Conservation (phyloP, 2,329 filamentous ascomycete species). For the Dothidotthia symphoricarpi region DNA sequence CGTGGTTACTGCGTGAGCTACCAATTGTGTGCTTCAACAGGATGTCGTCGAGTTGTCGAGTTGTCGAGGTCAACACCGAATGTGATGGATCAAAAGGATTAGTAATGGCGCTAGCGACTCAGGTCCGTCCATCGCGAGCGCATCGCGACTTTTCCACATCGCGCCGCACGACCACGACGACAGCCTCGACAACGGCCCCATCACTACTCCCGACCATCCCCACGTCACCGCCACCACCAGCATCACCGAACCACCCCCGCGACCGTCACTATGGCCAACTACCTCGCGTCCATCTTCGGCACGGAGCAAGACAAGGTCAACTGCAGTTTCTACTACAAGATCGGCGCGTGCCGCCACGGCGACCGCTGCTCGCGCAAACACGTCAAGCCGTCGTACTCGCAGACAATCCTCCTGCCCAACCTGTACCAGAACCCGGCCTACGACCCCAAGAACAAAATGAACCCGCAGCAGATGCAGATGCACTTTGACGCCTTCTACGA, state of each 20-base stretch:
- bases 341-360: constrained; percentile 96
- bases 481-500: constrained; percentile 99
- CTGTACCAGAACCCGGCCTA: constrained; percentile 99
- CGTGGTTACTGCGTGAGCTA: too few relatives aligned
- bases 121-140: constrained; percentile 15
- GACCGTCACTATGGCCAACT: constrained; percentile 75
- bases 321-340: constrained; percentile 99
- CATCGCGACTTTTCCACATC: constrained; percentile 19
- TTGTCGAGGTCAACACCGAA: too few relatives aligned
- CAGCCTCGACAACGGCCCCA: constrained; percentile 4
- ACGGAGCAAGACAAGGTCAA: constrained; percentile 99
- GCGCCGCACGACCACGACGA: constrained; percentile 5
- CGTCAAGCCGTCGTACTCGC: constrained; percentile 96
- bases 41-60: too few relatives aligned
- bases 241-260: background rate
- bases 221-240: background rate
- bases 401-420: constrained; percentile 96
- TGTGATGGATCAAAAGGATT: too few relatives aligned
- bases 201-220: constrained; percentile 1
- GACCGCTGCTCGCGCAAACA: constrained; percentile 98
- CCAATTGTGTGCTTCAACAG: too few relatives aligned
- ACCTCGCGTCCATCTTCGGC: constrained; percentile 98
- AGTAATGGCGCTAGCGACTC: background rate
- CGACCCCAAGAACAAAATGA: constrained; percentile 97
- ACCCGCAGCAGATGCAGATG: constrained; percentile 91